Evolutionary conservation across 371 early-diverging fungal species (phyloP).

Genomic region (Actinomucor elegans): DNA sequence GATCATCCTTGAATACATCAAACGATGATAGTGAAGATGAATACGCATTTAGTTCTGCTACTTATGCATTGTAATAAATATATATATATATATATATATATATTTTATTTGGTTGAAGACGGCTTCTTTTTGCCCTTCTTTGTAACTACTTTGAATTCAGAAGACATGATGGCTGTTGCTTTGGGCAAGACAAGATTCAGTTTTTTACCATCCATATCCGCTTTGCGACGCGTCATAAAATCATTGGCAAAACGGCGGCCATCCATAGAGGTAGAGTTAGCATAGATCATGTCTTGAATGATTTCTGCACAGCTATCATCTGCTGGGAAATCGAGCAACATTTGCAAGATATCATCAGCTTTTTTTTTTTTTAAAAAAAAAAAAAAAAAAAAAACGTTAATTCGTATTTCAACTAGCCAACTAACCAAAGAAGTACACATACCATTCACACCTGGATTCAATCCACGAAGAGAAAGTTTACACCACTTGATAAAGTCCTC

Average conservation of each 20-base stretch:
- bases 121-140: slow-evolving; percentile 19
- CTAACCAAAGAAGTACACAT: no score
- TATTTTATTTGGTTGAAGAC: background rate
- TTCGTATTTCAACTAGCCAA: background rate
- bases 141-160: slow-evolving; percentile 14
- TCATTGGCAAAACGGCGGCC: slow-evolving; percentile 75
- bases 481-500: slow-evolving; percentile 72
- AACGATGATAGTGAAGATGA: slow-evolving; percentile 19
- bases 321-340: slow-evolving; percentile 67
- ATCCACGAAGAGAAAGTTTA: slow-evolving; percentile 52
- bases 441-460: slow-evolving; percentile 55
- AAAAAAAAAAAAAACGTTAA: background rate
- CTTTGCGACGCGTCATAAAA: slow-evolving; percentile 67
- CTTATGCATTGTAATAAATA: slow-evolving; percentile 38
- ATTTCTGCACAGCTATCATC: slow-evolving; percentile 66
- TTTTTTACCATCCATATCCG: slow-evolving; percentile 48
- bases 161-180: background rate
- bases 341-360: slow-evolving; percentile 66
- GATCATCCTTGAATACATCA: background rate
- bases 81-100: background rate
- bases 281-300: slow-evolving; percentile 70
- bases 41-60: slow-evolving; percentile 46
- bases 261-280: slow-evolving; percentile 60
- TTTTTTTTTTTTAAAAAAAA: background rate
- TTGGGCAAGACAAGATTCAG: slow-evolving; percentile 15